Evolutionary conservation across 2,329 filamentous ascomycete species (phyloP).

Genomic region (Beauveria asiatica): DNA sequence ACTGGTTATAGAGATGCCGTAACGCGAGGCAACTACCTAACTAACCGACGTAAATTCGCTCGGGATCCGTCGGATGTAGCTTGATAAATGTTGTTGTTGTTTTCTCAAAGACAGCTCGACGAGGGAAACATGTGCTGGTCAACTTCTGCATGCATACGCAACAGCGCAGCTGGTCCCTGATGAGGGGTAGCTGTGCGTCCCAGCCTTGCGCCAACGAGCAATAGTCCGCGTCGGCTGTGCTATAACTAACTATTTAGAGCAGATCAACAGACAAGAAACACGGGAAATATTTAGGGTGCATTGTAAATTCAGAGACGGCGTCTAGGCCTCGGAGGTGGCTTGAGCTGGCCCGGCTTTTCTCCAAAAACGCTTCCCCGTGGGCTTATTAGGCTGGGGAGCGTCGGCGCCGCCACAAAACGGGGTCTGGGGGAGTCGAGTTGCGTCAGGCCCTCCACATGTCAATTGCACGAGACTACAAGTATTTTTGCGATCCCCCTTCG

Average conservation of each 20-base stretch:
- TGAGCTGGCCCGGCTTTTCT: not conserved
- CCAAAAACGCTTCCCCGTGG: constrained; percentile 4
- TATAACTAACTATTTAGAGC: not conserved
- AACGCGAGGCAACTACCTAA: no score
- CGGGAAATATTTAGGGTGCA: not conserved
- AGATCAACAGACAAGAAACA: not conserved
- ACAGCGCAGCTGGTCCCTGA: not conserved
- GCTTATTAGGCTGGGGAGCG: not conserved
- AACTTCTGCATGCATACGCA: not conserved
- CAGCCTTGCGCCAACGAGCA: constrained; percentile 2
- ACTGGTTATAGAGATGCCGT: no score
- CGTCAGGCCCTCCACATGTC: constrained; percentile 11
- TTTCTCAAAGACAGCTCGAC: no score
- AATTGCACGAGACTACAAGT: constrained; percentile 5
- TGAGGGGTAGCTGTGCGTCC: not conserved
- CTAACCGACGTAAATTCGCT: no score
- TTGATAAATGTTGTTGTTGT: not conserved
- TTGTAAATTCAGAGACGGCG: not conserved
- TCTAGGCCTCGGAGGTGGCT: constrained; percentile 7
- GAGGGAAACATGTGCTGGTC: not conserved
- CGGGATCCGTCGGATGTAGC: not conserved
- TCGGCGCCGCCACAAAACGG: constrained; percentile 4
- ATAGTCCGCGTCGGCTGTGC: not conserved
- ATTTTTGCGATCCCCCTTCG: constrained; percentile 12
- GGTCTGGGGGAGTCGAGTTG: constrained; percentile 5